A percentile compares a stretch with the other conserved stretches of the same genome.
Conservation (phyloP, 2,329 filamentous ascomycete genomes). For the Penicillium sp. region DNA sequence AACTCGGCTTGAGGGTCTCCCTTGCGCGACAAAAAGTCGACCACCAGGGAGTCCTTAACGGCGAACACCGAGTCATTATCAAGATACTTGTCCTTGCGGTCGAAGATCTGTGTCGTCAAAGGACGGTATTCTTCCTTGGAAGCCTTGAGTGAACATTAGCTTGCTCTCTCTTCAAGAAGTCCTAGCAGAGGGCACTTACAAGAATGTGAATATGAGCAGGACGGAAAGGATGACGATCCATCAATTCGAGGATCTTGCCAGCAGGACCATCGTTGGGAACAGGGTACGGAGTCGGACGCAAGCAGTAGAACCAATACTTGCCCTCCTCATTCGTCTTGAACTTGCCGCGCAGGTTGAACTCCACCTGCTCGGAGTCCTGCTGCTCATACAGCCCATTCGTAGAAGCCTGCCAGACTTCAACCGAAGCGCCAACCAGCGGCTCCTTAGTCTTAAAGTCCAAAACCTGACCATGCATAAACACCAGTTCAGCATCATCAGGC, state of each 20-base stretch:
- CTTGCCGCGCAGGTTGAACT: slow-evolving; percentile 73
- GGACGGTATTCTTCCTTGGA: slow-evolving; percentile 63
- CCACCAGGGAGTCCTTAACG: slow-evolving; percentile 60
- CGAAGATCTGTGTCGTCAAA: slow-evolving; percentile 78
- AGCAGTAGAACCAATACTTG: slow-evolving; percentile 62
- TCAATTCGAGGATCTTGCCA: slow-evolving; percentile 58
- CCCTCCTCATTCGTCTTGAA: slow-evolving; percentile 69
- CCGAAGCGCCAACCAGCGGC: slow-evolving; percentile 64
- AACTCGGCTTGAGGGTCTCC: slow-evolving; percentile 55
- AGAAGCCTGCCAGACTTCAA: slow-evolving; percentile 80
- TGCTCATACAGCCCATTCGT: slow-evolving; percentile 74
- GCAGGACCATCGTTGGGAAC: slow-evolving; percentile 60
- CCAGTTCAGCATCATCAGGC: slow-evolving; percentile 55
- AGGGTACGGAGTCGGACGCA: slow-evolving; percentile 62
- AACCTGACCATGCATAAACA: slow-evolving; percentile 66
- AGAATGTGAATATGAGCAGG: slow-evolving; percentile 67
- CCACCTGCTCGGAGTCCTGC: slow-evolving; percentile 69
- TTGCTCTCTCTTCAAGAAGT: background rate
- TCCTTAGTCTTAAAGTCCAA: slow-evolving; percentile 61
- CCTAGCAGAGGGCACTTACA: slow-evolving; percentile 38
- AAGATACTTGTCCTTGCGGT: slow-evolving; percentile 65
- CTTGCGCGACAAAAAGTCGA: slow-evolving; percentile 58
- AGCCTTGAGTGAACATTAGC: slow-evolving; percentile 40
- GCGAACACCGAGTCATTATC: slow-evolving; percentile 61
- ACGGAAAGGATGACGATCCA: slow-evolving; percentile 63